phyloP scores from a whole-genome alignment of 2,329 filamentous ascomycete genomes.

The Reticulascus tulasneorum region DNA sequence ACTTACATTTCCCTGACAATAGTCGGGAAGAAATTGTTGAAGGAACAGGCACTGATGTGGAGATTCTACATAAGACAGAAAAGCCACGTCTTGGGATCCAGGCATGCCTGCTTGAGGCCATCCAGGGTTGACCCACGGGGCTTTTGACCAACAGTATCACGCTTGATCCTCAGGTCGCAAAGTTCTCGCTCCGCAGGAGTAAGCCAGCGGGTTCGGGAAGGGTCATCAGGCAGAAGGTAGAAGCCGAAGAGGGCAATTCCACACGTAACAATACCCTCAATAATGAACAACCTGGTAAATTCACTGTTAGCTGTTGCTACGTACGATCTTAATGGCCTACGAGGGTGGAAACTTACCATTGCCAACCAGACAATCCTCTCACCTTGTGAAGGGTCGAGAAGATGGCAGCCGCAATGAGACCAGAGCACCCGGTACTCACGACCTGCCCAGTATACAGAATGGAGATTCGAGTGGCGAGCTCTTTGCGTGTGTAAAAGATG shows the following conservation, averaged over 20 bases:
- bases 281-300: slow-evolving; percentile 4
- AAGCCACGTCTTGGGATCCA: slow-evolving; percentile 23
- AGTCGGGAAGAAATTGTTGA: slow-evolving; percentile 18
- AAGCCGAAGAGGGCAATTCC: slow-evolving; percentile 35
- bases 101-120: slow-evolving; percentile 9
- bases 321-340: no score
- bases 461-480: slow-evolving; percentile 7
- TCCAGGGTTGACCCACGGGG: slow-evolving; percentile 6
- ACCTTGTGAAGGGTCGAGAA: slow-evolving; percentile 5
- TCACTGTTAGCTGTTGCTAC: background rate
- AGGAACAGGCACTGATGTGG: slow-evolving; percentile 13
- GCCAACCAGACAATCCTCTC: slow-evolving; percentile 8
- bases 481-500: slow-evolving; percentile 11
- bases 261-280: slow-evolving; percentile 27
- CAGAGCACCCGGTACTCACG: slow-evolving; percentile 9
- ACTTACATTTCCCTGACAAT: slow-evolving; percentile 13
- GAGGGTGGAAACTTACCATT: slow-evolving; percentile 1
- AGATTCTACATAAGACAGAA: slow-evolving; percentile 4
- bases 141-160: slow-evolving; percentile 9
- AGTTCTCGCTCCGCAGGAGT: slow-evolving; percentile 7
- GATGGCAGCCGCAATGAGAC: slow-evolving; percentile 5
- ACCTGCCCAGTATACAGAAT: slow-evolving; percentile 8
- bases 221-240: slow-evolving; percentile 32
- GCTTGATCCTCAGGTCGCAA: slow-evolving; percentile 5
- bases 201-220: slow-evolving; percentile 7